Percentiles rank a stretch among this genome's conserved stretches.
Evolutionary conservation across 495 filamentous ascomycete genomes (phyloP).

Genomic region (Penicillium salamii): DNA sequence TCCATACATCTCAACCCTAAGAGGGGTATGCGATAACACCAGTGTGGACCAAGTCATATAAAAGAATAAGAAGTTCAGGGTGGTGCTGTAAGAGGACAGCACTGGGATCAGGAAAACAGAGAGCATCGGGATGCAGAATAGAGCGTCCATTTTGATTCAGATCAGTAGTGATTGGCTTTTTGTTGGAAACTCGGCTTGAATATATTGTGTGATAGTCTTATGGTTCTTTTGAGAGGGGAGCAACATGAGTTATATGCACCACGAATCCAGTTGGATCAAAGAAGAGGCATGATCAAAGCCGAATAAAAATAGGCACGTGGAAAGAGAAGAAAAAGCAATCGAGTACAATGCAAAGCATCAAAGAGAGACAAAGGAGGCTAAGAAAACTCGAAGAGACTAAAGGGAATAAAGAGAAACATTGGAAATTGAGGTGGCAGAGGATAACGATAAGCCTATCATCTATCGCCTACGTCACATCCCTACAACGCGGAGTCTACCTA

Average conservation of each 20-base stretch:
- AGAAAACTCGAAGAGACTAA: constrained; percentile 1
- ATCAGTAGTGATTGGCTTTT: not conserved
- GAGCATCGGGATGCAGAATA: constrained; percentile 69
- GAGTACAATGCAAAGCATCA: not conserved
- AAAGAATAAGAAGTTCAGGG: constrained; percentile 84
- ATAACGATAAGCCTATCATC: not conserved
- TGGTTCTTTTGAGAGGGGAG: not conserved
- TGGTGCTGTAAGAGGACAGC: constrained; percentile 65
- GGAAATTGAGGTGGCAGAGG: constrained; percentile 8
- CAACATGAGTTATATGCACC: not conserved
- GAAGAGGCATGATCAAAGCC: not conserved
- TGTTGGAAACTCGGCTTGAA: not conserved
- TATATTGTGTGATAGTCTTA: too few relatives aligned
- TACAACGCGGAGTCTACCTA: not conserved
- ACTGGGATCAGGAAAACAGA: constrained; percentile 59
- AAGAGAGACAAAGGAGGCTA: not conserved
- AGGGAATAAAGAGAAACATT: too few relatives aligned
- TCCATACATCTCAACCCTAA: constrained; percentile 73
- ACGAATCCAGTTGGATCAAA: not conserved
- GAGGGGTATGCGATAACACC: constrained; percentile 68
- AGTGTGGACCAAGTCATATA: constrained; percentile 87
- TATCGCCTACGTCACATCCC: constrained; percentile 8
- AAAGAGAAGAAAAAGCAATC: not conserved
- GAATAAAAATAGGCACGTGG: not conserved
- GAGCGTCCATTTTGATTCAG: constrained; percentile 49